phyloP scores from a whole-genome alignment of 2,329 filamentous ascomycete species.

The Setomelanomma holmii region DNA sequence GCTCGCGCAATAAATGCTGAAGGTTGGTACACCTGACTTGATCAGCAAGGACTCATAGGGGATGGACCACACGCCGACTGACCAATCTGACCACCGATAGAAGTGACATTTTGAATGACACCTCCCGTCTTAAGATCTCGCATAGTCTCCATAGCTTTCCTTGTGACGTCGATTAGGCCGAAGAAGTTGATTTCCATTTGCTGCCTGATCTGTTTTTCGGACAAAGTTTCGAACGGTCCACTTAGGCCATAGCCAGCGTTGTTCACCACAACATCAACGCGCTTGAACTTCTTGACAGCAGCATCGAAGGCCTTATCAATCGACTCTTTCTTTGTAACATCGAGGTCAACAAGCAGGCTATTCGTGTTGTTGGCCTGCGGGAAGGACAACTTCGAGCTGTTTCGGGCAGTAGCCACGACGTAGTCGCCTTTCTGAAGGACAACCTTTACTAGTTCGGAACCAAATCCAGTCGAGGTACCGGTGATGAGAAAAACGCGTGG shows the following conservation, averaged over 20 bases:
- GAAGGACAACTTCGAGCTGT: conserved; percentile 52
- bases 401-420: conserved; percentile 56
- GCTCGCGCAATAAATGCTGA: conserved; percentile 50
- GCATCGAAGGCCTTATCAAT: conserved; percentile 56
- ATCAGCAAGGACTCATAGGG: neutral
- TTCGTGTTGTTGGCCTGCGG: conserved; percentile 54
- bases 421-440: conserved; percentile 53
- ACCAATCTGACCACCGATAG: conserved; percentile 58
- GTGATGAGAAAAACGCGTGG: conserved; percentile 58
- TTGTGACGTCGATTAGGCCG: conserved; percentile 62
- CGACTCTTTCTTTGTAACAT: conserved; percentile 58
- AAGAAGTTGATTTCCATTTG: conserved; percentile 69
- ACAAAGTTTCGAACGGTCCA: conserved; percentile 61
- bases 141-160: conserved; percentile 54
- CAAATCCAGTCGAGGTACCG: conserved; percentile 57
- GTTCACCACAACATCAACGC: conserved; percentile 67
- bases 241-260: conserved; percentile 66
- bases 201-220: conserved; percentile 56
- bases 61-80: conserved; percentile 9
- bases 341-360: conserved; percentile 58
- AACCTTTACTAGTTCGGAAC: conserved; percentile 53
- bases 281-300: conserved; percentile 58
- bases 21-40: conserved; percentile 43
- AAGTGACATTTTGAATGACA: conserved; percentile 63
- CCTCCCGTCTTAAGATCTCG: conserved; percentile 59